Evolutionary conservation across 164 flowering plant species (phyloP).

Genomic region (Saururus chinensis): DNA sequence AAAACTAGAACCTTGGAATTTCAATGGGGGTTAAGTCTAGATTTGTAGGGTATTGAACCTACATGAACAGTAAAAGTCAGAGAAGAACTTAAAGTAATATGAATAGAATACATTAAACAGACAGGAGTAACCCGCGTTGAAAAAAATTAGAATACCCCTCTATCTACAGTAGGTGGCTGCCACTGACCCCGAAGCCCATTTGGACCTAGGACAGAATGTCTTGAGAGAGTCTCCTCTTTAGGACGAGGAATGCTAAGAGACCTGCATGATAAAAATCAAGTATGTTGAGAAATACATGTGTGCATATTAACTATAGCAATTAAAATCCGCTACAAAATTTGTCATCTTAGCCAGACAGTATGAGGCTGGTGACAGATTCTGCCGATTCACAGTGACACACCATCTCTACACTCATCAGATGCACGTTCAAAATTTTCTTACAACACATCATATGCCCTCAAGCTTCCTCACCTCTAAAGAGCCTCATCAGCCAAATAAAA

Average conservation of each 20-base stretch:
- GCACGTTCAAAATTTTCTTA: too few species aligned
- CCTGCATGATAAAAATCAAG: too few species aligned
- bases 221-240: slow-evolving; percentile 76
- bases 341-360: too few species aligned
- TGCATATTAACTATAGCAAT: not conserved
- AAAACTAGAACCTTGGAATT: slow-evolving; percentile 52
- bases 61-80: slow-evolving; percentile 17
- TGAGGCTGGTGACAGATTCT: too few species aligned
- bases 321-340: too few species aligned
- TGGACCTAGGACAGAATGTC: slow-evolving; percentile 89
- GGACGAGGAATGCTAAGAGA: slow-evolving; percentile 49
- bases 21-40: slow-evolving; percentile 64
- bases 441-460: too few species aligned
- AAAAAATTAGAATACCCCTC: slow-evolving; percentile 36
- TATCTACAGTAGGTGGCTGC: slow-evolving; percentile 61
- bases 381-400: too few species aligned
- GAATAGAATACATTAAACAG: slow-evolving; percentile 1
- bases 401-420: too few species aligned
- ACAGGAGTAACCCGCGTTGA: not conserved
- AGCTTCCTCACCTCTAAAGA: too few species aligned
- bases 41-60: slow-evolving; percentile 82
- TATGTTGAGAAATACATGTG: not conserved
- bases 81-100: not conserved
- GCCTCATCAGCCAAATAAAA: too few species aligned
- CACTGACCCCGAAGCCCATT: slow-evolving; percentile 80